Evolutionary conservation across 2,329 filamentous ascomycete species (phyloP), one percentile per base, ranked within the genome.

Genomic region (Raffaelea arxii): DNA sequence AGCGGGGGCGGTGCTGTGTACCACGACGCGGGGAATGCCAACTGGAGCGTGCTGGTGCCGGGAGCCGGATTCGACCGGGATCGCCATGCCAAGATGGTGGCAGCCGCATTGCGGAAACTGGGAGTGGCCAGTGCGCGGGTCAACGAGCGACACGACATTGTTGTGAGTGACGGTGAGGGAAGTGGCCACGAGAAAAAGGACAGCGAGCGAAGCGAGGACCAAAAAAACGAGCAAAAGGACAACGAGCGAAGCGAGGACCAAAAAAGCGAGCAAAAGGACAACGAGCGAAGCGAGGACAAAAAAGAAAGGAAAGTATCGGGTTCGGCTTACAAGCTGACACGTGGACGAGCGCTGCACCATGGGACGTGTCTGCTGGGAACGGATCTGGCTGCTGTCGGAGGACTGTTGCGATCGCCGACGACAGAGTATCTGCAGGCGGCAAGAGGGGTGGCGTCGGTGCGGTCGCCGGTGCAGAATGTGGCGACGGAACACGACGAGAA

Each of bases 1-100:
- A 90, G 84, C 21, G 92, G 92, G 24, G 92, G 92, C 42, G 92
- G 92, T 40, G 81, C 92, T 2, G 92, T 98, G 44, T 97, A 94
- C 61, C 92, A 98, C 63, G 92, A 97, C 62, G 66, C 72, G 37
- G 91, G 91, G 46, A 98, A 98, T 62, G 77, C 95, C 55, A 98
- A 98, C 65, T 98, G 90, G 73, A 86, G 84, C 60, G 87, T 97
- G 46, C 94, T 94, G 42, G 88, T 82, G 53, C 90, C 90, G 2
- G 77, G 86, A 0, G 70, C 72, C 0, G 67, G 65, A 1, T 97
- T 97, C 61, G 84, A 91, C 51, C 78, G 92, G 25, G 78, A 95
- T 68, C 86, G 78, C 59, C 87, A 97, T 66, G 91, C 89, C 14
- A 79, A 88, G 59, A 95, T 97, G 88, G 85, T 97, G 0, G 88